Base-by-base conservation (phyloP, 2,329 filamentous ascomycete species). In the Neurospora crassa region DNA sequence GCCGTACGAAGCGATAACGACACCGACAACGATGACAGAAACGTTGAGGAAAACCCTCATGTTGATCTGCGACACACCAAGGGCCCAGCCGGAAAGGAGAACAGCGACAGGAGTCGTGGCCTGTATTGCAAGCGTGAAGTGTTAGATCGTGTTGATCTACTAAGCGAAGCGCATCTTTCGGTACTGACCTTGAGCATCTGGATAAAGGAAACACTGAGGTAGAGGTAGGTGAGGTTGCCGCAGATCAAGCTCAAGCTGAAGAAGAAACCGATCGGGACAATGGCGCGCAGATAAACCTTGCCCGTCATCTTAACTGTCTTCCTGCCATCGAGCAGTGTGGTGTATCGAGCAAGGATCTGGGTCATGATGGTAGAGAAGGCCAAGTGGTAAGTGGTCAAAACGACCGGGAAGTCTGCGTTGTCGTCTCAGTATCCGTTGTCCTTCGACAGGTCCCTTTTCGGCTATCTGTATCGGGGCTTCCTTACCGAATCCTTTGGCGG, bases 281-380 rank as follows among this genome's bases (percentile, higher is more conserved):
- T 97, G 67, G 94, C 94, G 76, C 94, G 91, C 73, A 98, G 85
- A 82, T 98, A 98, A 78, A 98, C 90, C 75, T 91, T 91, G 76
- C 93, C 93, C 40, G 93, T 98, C 95, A 99, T 98, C 85, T 97
- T 97, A 73, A 98, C 94, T 63, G 91, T 92, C 85, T 97, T 97
- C 78, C 96, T 91, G 76, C 94, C 94, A 84, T 99, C 96, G 74
- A 99, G 92, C 70, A 97, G 85, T 47, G 86, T 91, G 59, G 95
- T 98, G 79, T 93, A 96, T 78, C 93, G 92, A 69, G 96, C 94
- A 80, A 99, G 89, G 76, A 97, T 79, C 83, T 98, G 96, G 75
- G 96, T 99, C 87, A 97, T 95, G 79, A 97, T 80, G 43, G 94
- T 97, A 74, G 96, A 94, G 79, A 98, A 98, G 40, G 89, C 84